A percentile compares a stretch with the other conserved stretches of the same genome.
phyloP scores from a whole-genome alignment of 2,329 filamentous ascomycete genomes.

The Ophiostoma sp. region DNA sequence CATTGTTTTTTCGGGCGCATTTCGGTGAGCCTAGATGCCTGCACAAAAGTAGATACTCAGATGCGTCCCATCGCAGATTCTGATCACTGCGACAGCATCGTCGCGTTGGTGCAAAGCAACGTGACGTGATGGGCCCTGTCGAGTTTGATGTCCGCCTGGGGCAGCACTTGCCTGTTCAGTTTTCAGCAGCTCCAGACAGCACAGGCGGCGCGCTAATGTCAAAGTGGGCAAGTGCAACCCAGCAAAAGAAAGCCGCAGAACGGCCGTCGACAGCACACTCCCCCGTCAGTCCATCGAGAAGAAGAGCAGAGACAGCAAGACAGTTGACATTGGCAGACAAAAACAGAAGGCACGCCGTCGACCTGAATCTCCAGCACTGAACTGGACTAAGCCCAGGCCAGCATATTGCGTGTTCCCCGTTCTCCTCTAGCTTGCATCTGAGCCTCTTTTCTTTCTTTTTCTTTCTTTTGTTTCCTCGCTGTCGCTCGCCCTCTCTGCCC shows the following conservation, averaged over 20 bases:
- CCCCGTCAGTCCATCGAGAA: background rate
- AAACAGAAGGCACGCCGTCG: background rate
- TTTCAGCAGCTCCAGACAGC: background rate
- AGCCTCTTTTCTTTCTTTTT: background rate
- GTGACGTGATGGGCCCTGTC: background rate
- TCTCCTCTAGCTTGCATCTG: background rate
- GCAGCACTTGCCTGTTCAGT: background rate
- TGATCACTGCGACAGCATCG: background rate
- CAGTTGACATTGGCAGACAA: background rate
- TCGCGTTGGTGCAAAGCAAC: background rate
- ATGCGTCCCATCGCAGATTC: background rate
- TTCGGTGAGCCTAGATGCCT: background rate
- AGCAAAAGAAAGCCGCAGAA: conserved; percentile 18
- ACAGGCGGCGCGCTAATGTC: background rate
- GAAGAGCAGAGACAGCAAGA: background rate
- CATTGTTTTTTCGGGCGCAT: background rate
- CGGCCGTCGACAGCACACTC: background rate
- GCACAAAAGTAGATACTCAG: background rate
- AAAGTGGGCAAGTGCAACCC: background rate
- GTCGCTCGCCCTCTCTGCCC: background rate
- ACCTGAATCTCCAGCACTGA: background rate
- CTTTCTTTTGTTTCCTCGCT: background rate
- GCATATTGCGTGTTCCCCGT: background rate
- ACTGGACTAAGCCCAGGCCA: background rate
- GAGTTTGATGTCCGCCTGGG: background rate